phyloP scores from a whole-genome alignment of 352 stramenopile species.

The Peronospora farinosa region DNA sequence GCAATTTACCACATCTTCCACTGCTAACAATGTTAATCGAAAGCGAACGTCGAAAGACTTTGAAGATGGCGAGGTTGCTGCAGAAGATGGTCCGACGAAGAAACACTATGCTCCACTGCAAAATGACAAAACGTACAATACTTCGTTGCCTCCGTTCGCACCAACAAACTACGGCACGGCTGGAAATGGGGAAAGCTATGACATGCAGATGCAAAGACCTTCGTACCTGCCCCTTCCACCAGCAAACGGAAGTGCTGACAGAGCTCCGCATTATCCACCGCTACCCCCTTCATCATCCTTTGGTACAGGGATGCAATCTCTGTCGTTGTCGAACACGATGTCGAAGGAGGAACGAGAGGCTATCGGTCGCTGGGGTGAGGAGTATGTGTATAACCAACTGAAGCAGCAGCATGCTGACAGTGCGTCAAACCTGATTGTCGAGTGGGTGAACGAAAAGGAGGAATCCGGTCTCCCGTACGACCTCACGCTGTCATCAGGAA shows the following conservation, averaged over 20 bases:
- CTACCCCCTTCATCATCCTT: slow-evolving; percentile 11
- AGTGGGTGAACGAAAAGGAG: slow-evolving; percentile 75
- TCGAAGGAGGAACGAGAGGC: slow-evolving; percentile 66
- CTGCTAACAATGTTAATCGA: background rate
- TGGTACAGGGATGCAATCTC: slow-evolving; percentile 10
- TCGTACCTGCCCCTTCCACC: slow-evolving; percentile 11
- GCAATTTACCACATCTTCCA: background rate
- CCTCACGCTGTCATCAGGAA: slow-evolving; percentile 45
- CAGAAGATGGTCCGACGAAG: slow-evolving; percentile 19
- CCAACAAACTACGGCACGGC: slow-evolving; percentile 5
- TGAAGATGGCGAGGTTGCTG: slow-evolving; percentile 52
- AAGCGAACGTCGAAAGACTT: slow-evolving; percentile 25
- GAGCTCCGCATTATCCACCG: slow-evolving; percentile 10
- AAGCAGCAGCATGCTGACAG: slow-evolving; percentile 33
- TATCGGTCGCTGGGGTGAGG: slow-evolving; percentile 79
- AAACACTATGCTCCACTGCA: slow-evolving; percentile 15
- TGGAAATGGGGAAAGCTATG: slow-evolving; percentile 10
- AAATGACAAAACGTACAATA: slow-evolving; percentile 7
- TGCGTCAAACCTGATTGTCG: slow-evolving; percentile 38
- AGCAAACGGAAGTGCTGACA: slow-evolving; percentile 4
- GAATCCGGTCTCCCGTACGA: slow-evolving; percentile 83
- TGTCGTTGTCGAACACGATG: slow-evolving; percentile 47
- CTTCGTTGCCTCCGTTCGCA: slow-evolving; percentile 6
- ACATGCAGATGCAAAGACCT: slow-evolving; percentile 14
- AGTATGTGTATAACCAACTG: slow-evolving; percentile 78